A percentile compares a stretch with the other conserved stretches of the same genome.
Conservation (phyloP, 2,329 filamentous ascomycete species). For the Diaporthe sp. region DNA sequence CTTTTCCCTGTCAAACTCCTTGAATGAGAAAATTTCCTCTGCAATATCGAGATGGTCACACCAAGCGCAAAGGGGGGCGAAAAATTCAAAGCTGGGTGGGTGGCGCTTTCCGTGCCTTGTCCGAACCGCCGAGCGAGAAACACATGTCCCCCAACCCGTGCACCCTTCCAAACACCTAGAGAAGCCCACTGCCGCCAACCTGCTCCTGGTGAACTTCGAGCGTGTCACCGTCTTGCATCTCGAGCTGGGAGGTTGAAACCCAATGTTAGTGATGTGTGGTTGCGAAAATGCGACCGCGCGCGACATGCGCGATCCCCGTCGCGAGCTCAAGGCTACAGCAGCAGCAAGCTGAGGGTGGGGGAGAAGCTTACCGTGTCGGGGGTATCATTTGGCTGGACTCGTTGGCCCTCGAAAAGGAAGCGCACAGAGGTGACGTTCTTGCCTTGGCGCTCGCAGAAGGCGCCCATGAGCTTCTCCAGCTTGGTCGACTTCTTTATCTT, state of each 20-base stretch:
- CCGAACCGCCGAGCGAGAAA: background rate
- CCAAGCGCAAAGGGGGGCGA: constrained; percentile 10
- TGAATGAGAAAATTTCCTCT: constrained; percentile 1
- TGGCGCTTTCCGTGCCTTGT: constrained; percentile 5
- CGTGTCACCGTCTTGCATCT: constrained; percentile 96
- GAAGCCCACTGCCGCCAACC: constrained; percentile 75
- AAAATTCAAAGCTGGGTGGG: constrained; percentile 10
- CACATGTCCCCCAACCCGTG: background rate
- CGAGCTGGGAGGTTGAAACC: constrained; percentile 69
- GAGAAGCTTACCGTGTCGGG: constrained; percentile 81
- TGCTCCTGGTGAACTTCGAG: constrained; percentile 99
- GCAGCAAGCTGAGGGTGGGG: background rate
- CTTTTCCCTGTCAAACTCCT: constrained; percentile 31
- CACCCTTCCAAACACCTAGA: constrained; percentile 7
- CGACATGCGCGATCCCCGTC: background rate
- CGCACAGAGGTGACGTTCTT: constrained; percentile 87
- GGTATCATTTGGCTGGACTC: constrained; percentile 89
- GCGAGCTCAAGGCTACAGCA: background rate
- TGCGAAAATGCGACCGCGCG: background rate
- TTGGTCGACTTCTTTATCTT: constrained; percentile 99
- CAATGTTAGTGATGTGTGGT: background rate
- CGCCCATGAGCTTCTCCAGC: constrained; percentile 97
- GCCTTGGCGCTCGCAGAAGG: constrained; percentile 96
- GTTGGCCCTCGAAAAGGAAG: constrained; percentile 95
- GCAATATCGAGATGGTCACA: constrained; percentile 25